Percentiles rank a stretch among this genome's conserved stretches.
Evolutionary conservation across 2,329 filamentous ascomycete genomes (phyloP).

Genomic region (Xylaria sp.): DNA sequence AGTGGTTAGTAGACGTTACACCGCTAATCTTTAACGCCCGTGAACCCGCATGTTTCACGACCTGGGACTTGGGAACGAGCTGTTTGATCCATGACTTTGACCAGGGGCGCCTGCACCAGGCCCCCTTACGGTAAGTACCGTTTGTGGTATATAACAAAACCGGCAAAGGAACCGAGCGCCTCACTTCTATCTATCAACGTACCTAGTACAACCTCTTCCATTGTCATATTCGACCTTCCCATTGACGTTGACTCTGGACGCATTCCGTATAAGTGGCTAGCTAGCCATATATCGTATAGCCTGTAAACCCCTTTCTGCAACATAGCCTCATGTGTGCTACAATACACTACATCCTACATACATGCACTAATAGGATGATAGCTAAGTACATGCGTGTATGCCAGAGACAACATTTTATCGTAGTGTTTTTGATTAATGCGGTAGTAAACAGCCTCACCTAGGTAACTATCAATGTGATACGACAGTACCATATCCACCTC

Average conservation of each 20-base stretch:
- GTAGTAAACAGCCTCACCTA: not conserved
- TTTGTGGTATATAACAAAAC: too few species aligned
- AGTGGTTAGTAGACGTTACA: not conserved
- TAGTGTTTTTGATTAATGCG: not conserved
- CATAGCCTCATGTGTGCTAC: not conserved
- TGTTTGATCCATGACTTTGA: constrained; percentile 6
- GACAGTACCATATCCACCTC: too few species aligned
- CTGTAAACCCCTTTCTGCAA: not conserved
- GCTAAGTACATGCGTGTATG: not conserved
- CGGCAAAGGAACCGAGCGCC: too few species aligned
- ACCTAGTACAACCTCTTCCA: not conserved
- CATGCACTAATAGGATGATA: not conserved
- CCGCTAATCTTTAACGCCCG: not conserved
- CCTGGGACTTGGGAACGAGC: not conserved
- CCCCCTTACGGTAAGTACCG: too few species aligned
- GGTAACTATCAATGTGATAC: too few species aligned
- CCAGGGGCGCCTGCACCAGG: not conserved
- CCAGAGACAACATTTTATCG: not conserved
- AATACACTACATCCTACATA: not conserved
- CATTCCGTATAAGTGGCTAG: not conserved
- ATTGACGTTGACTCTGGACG: not conserved
- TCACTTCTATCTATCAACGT: too few species aligned
- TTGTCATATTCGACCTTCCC: not conserved
- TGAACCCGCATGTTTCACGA: not conserved
- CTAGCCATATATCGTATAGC: not conserved